phyloP scores from a whole-genome alignment of 805 yeast genomes.

The Lipomyces spencermartinsiae region DNA sequence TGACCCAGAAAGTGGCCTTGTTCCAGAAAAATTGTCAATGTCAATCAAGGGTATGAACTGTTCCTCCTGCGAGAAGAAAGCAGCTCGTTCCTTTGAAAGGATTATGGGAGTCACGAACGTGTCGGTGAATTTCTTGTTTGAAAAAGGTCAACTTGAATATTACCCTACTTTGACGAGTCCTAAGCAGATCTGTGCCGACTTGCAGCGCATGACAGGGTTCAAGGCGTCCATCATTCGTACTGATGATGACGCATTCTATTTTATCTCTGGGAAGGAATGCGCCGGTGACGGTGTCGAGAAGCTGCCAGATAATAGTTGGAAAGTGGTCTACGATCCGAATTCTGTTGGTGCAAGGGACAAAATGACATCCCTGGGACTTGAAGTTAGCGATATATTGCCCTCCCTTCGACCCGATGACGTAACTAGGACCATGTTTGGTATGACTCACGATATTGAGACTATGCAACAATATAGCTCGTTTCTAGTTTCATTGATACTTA shows the following conservation, averaged over 20 bases:
- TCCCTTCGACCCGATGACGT: neutral
- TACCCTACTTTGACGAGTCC: constrained; percentile 12
- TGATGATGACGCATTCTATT: constrained; percentile 18
- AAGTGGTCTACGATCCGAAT: constrained; percentile 17
- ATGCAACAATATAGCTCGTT: neutral
- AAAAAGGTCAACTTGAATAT: constrained; percentile 17
- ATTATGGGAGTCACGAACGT: constrained; percentile 17
- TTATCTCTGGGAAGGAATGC: neutral
- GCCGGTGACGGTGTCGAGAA: constrained; percentile 10
- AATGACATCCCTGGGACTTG: constrained; percentile 16
- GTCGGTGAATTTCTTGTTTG: constrained; percentile 17
- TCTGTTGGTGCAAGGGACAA: constrained; percentile 12
- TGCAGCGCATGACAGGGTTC: constrained; percentile 28
- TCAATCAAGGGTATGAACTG: constrained; percentile 33
- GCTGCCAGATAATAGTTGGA: constrained; percentile 6
- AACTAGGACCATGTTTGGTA: constrained; percentile 8
- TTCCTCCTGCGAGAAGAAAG: constrained; percentile 29
- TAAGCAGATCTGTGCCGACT: constrained; percentile 17
- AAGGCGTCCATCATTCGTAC: constrained; percentile 16
- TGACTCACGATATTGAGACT: constrained; percentile 4
- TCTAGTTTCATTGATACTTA: constrained; percentile 5
- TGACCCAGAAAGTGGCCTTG: constrained; percentile 17
- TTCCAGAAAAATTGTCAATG: constrained; percentile 16
- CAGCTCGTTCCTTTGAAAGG: constrained; percentile 9
- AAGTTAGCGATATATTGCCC: constrained; percentile 20